Conservation (phyloP, 192 early-diverging fungal genomes). For the Kappamyces sp. region DNA sequence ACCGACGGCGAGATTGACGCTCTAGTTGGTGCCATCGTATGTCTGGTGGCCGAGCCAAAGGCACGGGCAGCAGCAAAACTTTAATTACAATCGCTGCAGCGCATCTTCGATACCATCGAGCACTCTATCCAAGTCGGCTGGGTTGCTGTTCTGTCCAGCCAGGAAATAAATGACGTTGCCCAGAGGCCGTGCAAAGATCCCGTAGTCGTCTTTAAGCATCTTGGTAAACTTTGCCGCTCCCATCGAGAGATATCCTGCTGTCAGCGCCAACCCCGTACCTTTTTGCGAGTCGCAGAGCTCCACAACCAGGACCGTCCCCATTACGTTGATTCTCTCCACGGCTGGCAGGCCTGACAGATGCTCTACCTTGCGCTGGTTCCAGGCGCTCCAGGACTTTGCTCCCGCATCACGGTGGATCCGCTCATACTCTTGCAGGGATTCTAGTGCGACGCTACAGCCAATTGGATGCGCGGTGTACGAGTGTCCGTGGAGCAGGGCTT, state of each 20-base stretch:
- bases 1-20: slow-evolving; percentile 51
- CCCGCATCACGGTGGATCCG: slow-evolving; percentile 3
- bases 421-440: slow-evolving; percentile 46
- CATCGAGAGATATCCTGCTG: slow-evolving; percentile 49
- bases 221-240: slow-evolving; percentile 28
- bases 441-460: slow-evolving; percentile 65
- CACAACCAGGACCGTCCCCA: slow-evolving; percentile 66
- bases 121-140: not conserved
- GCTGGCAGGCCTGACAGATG: slow-evolving; percentile 45
- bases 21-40: slow-evolving; percentile 25
- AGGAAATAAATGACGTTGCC: slow-evolving; percentile 78
- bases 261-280: slow-evolving; percentile 15
- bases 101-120: not conserved
- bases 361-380: slow-evolving; percentile 41
- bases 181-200: slow-evolving; percentile 61
- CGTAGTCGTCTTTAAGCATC: slow-evolving; percentile 27
- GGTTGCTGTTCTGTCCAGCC: slow-evolving; percentile 24
- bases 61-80: not conserved
- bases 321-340: slow-evolving; percentile 58
- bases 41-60: not conserved
- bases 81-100: not conserved
- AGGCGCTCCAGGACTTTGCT: slow-evolving; percentile 37
- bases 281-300: slow-evolving; percentile 41
- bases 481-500: slow-evolving; percentile 75
- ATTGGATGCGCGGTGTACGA: slow-evolving; percentile 79